These are phyloP conservation scores for Aspergillus coremiiformis DNA, from an alignment of 495 filamentous ascomycete genomes.

Conservation along the genomic window DNA sequence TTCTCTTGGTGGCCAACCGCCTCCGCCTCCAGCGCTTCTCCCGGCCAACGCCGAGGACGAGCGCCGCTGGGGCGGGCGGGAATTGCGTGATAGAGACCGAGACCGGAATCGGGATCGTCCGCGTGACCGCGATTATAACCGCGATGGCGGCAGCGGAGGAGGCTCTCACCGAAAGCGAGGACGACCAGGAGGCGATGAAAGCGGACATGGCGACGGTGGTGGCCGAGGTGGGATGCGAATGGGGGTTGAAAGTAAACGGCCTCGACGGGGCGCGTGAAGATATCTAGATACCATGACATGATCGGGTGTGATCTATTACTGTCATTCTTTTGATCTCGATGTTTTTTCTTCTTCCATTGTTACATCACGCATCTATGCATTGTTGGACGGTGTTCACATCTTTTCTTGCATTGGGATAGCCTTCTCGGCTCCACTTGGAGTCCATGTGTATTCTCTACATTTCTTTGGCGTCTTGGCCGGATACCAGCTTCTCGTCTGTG, in stretches of 20 bases:
- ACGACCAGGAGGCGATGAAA: conserved; percentile 29
- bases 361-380: conserved; percentile 15
- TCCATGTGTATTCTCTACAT: neutral
- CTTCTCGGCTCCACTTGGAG: neutral
- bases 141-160: conserved; percentile 25
- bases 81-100: conserved; percentile 33
- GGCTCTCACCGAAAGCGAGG: conserved; percentile 36
- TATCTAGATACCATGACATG: neutral
- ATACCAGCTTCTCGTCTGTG: neutral
- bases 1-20: conserved; percentile 28
- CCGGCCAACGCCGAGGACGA: conserved; percentile 22
- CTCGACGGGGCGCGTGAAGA: conserved; percentile 35
- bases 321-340: conserved; percentile 7
- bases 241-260: conserved; percentile 39
- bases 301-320: neutral
- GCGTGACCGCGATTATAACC: conserved; percentile 33
- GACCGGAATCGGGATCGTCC: conserved; percentile 34
- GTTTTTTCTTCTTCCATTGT: neutral
- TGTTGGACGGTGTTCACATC: conserved; percentile 16
- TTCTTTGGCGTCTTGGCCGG: neutral
- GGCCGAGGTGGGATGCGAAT: conserved; percentile 32
- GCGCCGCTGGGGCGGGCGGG: conserved; percentile 35
- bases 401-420: conserved; percentile 5
- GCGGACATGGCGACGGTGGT: conserved; percentile 24
- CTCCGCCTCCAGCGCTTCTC: conserved; percentile 25